A percentile compares a stretch with the other conserved stretches of the same genome.
Evolutionary conservation across 2,329 filamentous ascomycete genomes (phyloP).

Genomic region (Zarea fungicola): DNA sequence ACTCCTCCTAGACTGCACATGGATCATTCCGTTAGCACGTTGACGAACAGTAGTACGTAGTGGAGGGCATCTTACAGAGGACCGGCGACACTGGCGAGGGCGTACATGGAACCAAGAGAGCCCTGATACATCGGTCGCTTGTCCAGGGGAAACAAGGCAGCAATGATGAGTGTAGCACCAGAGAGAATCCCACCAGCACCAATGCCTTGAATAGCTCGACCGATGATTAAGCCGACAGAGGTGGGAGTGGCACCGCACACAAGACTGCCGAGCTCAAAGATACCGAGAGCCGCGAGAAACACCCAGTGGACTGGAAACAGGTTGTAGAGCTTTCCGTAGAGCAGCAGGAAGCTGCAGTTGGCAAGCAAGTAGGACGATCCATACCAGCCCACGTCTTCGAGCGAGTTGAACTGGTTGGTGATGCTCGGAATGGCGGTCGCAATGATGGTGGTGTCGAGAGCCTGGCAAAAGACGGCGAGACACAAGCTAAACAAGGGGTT

Average conservation of each 20-base stretch:
- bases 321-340: conserved; percentile 37
- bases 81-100: background rate
- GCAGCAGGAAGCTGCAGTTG: conserved; percentile 33
- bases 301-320: conserved; percentile 21
- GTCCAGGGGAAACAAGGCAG: conserved; percentile 29
- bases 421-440: conserved; percentile 32
- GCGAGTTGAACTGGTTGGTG: conserved; percentile 28
- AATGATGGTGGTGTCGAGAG: conserved; percentile 25
- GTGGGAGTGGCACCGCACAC: conserved; percentile 25
- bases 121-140: conserved; percentile 24
- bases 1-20: background rate
- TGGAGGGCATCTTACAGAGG: background rate
- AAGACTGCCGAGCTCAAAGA: conserved; percentile 23
- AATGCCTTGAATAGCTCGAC: conserved; percentile 29
- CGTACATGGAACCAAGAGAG: conserved; percentile 33
- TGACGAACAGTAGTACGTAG: background rate
- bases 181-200: conserved; percentile 27
- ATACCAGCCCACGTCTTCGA: conserved; percentile 42
- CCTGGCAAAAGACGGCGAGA: background rate
- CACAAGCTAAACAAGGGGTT: background rate
- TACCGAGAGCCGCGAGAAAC: conserved; percentile 15
- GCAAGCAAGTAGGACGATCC: conserved; percentile 30
- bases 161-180: conserved; percentile 20
- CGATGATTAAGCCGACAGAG: conserved; percentile 28
- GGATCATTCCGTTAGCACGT: background rate